Base-by-base conservation (phyloP, 192 early-diverging fungal species). In the Linnemannia zychae region DNA sequence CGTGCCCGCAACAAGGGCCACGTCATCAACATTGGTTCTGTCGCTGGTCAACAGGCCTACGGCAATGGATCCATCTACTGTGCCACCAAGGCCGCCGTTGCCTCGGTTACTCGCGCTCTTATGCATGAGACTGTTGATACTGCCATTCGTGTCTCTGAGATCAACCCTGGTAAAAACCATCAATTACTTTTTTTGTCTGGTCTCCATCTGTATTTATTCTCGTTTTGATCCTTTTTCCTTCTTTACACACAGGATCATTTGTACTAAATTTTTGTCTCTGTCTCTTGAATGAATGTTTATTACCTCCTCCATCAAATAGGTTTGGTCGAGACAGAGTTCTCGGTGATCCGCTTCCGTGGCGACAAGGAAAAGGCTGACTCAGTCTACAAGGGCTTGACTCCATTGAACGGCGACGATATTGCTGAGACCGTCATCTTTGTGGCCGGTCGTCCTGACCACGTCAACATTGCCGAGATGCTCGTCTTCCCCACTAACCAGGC, bases 251-350 rank as follows among this genome's bases (percentile, higher is more conserved):
- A 18, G 50, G 50, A 52, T 13, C n/a, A n/a, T n/a, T n/a, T n/a
- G n/a, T n/a, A n/a, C n/a, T n/a, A n/a, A n/a, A n/a, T n/a, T n/a
- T n/a, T n/a, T n/a, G n/a, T n/a, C n/a, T n/a, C n/a, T n/a, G n/a
- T n/a, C n/a, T n/a, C n/a, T n/a, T n/a, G n/a, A n/a, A n/a, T n/a
- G n/a, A n/a, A n/a, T n/a, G n/a, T n/a, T n/a, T n/a, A n/a, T n/a
- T n/a, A n/a, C n/a, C n/a, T n/a, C n/a, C n/a, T n/a, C n/a, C n/a
- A n/a, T n/a, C n/a, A n/a, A 53, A 15, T 36, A 87, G 86, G 86
- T 4, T 86, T 94, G 88, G 97, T 97, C 12, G 94, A 98, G 88
- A 98, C 97, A 1, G 97, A 98, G 83, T 98, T 98, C 91, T 94
- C 93, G 15, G 88, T 95, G 24, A 90, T 98, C 18, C 91, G 97